These are phyloP conservation scores for Globisporangium cystogenes DNA, from an alignment of 352 stramenopile genomes.

Conservation along the genomic window DNA sequence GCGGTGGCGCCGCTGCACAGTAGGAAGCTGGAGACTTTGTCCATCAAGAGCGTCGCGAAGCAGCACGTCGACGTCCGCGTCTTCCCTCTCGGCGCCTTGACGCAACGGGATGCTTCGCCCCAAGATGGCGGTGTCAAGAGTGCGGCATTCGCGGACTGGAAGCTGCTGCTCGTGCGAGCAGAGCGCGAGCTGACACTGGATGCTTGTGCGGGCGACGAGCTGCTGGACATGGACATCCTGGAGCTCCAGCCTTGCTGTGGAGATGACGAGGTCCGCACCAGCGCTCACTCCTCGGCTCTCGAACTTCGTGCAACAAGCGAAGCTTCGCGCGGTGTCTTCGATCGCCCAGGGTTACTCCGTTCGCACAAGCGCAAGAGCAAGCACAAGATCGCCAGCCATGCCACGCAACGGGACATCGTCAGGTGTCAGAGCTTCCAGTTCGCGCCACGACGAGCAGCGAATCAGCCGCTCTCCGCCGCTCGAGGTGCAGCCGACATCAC, in stretches of 20 bases:
- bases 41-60: neutral
- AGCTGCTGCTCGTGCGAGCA: slow-evolving; percentile 4
- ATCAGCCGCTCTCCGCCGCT: neutral
- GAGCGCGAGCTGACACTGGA: slow-evolving; percentile 12
- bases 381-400: neutral
- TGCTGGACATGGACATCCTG: slow-evolving; percentile 29
- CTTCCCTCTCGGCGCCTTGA: neutral
- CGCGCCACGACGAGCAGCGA: neutral
- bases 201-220: slow-evolving; percentile 10
- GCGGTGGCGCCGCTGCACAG: neutral
- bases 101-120: neutral
- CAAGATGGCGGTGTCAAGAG: neutral
- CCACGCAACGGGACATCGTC: neutral
- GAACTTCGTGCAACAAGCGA: neutral
- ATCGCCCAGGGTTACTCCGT: too few species aligned
- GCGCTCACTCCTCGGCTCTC: neutral
- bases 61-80: neutral
- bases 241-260: slow-evolving; percentile 18
- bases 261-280: too few species aligned
- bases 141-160: neutral
- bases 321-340: too few species aligned
- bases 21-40: neutral
- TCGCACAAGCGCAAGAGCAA: neutral
- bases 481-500: neutral
- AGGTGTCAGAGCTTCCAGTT: neutral